Evolutionary conservation across 1,284 basidiomycete genomes (phyloP).

Genomic region (Spongiforma sp.): DNA sequence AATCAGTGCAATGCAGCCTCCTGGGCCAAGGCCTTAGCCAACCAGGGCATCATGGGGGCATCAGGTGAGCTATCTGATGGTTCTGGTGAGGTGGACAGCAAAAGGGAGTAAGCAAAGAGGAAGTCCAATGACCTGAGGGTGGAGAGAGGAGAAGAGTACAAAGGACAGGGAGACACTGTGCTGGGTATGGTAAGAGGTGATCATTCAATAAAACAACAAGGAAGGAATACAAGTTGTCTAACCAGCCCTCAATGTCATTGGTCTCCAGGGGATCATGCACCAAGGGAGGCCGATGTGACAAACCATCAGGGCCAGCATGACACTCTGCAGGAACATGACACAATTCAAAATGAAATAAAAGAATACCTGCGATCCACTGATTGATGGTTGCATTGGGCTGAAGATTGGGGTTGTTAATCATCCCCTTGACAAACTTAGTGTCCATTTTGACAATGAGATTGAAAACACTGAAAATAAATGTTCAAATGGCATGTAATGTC

Average conservation of each 20-base stretch:
- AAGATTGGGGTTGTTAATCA: background rate
- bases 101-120: background rate
- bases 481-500: background rate
- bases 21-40: background rate
- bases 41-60: background rate
- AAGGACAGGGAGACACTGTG: background rate
- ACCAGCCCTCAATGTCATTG: background rate
- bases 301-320: background rate
- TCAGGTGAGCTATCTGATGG: too few species aligned
- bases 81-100: background rate
- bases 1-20: background rate
- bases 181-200: background rate
- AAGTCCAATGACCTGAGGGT: background rate
- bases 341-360: background rate
- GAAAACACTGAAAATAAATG: background rate
- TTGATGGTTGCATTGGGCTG: background rate
- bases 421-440: background rate
- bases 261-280: background rate
- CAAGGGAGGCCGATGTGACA: background rate
- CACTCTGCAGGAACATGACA: background rate
- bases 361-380: background rate
- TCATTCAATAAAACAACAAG: background rate
- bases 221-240: background rate
- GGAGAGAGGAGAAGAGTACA: background rate
- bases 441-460: too few species aligned